Conservation (phyloP, 148 eudicot genomes). For the Beta vulgaris region DNA sequence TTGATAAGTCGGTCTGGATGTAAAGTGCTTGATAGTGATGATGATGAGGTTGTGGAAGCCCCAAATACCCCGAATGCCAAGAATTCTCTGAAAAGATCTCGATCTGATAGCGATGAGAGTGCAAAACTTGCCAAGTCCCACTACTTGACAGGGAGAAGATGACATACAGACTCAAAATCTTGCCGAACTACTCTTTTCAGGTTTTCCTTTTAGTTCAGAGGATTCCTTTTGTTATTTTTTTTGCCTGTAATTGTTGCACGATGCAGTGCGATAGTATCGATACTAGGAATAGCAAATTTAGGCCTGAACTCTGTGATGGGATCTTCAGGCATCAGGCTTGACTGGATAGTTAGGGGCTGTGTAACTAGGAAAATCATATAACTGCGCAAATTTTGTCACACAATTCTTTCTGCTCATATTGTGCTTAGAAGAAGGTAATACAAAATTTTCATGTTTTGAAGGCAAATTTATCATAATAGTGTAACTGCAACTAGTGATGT, state of each 20-base stretch:
- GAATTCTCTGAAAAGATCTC: constrained; percentile 41
- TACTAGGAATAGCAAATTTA: constrained; percentile 16
- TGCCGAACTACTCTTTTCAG: constrained; percentile 9
- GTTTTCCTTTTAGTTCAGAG: constrained; percentile 15
- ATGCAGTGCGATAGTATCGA: constrained; percentile 10
- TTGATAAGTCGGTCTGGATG: constrained; percentile 43
- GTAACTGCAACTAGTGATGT: too few species aligned
- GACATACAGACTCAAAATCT: constrained; percentile 8
- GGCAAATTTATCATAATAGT: neutral
- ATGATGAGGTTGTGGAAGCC: constrained; percentile 44
- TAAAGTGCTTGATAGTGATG: constrained; percentile 56
- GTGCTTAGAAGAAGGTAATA: constrained; percentile 11
- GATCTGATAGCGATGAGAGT: constrained; percentile 21
- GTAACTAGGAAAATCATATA: constrained; percentile 20
- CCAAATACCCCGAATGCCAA: constrained; percentile 24
- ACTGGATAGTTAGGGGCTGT: constrained; percentile 15
- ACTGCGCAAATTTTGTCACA: constrained; percentile 22
- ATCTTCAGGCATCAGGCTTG: constrained; percentile 4
- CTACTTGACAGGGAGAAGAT: constrained; percentile 50
- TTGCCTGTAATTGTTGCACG: constrained; percentile 16
- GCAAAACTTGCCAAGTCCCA: constrained; percentile 39
- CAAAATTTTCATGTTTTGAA: neutral
- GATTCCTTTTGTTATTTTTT: neutral
- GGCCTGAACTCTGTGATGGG: constrained; percentile 16
- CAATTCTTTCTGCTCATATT: constrained; percentile 14